phyloP scores from a whole-genome alignment of 2,329 filamentous ascomycete genomes.

The Colletotrichum ledebouriae region DNA sequence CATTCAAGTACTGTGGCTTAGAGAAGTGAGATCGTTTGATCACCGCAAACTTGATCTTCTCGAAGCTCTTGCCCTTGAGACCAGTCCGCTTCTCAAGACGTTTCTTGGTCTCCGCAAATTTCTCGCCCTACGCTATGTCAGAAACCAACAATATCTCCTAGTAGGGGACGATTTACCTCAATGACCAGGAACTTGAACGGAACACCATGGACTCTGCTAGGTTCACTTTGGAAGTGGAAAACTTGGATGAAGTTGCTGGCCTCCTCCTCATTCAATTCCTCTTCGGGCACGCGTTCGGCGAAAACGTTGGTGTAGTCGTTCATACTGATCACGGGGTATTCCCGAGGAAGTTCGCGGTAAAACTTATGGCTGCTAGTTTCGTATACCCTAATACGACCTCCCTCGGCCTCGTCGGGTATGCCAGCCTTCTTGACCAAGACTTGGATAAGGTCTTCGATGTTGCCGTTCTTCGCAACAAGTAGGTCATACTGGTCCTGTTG shows the following conservation, averaged over 20 bases:
- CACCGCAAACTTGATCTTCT: slow-evolving; percentile 97
- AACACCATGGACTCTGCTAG: slow-evolving; percentile 84
- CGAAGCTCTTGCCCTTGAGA: slow-evolving; percentile 97
- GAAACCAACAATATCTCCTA: not conserved
- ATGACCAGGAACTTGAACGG: slow-evolving; percentile 92
- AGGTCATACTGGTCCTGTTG: slow-evolving; percentile 81
- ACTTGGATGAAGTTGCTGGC: slow-evolving; percentile 75
- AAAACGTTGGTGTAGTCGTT: slow-evolving; percentile 88
- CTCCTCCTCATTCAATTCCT: slow-evolving; percentile 72
- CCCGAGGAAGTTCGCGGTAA: slow-evolving; percentile 79
- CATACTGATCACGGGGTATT: slow-evolving; percentile 82
- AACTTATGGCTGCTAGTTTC: slow-evolving; percentile 88
- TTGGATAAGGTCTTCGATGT: slow-evolving; percentile 81
- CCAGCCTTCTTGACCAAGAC: slow-evolving; percentile 85
- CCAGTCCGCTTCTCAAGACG: slow-evolving; percentile 93
- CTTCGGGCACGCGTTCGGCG: slow-evolving; percentile 83
- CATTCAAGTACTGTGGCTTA: slow-evolving; percentile 85
- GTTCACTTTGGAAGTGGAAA: slow-evolving; percentile 94
- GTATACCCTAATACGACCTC: slow-evolving; percentile 81
- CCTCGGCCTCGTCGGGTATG: slow-evolving; percentile 78
- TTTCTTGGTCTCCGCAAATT: slow-evolving; percentile 92
- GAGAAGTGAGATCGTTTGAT: slow-evolving; percentile 80
- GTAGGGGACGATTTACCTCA: slow-evolving; percentile 68
- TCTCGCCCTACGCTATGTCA: slow-evolving; percentile 72
- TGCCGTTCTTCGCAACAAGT: slow-evolving; percentile 88